Base-by-base conservation (phyloP, 352 stramenopile species). In the Vaucheria bursata region DNA sequence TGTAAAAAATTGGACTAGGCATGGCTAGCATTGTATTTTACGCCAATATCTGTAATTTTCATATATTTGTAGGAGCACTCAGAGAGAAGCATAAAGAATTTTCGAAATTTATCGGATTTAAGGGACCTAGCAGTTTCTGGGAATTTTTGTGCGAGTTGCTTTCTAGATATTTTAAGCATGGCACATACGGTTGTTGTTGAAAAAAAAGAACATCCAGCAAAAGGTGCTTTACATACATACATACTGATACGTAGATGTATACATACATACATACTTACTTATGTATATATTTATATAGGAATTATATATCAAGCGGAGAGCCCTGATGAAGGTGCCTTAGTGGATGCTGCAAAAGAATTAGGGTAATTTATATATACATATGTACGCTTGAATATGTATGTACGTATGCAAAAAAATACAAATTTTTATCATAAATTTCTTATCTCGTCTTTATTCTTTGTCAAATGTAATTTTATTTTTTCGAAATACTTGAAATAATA, bases 141-240 rank as follows among this genome's bases (percentile, higher is more conserved):
- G 2, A 3, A 40, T 2, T 3, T 38, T 5, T 34, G 25, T 38
- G 65, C 32, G 3, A 31, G 8, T 2, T 12, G 3, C 12, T 91
- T 92, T 76, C 75, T 92, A 32, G 79, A 88, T 33, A 85, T 90
- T 0, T 86, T 92, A 83, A 88, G 84, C 70, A 85, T 92, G 31
- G 91, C 88, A 72, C 87, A 98, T 85, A 98, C 95, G 1, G 94
- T 99, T 68, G 96, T 98, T 81, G 92, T 97, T 0, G 95, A 98
- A 85, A 89, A 95, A 36, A 76, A 89, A 0, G n/a, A n/a, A n/a
- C n/a, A n/a, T n/a, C n/a, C n/a, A n/a, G n/a, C n/a, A n/a, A n/a
- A n/a, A n/a, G n/a, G n/a, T n/a, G n/a, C n/a, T n/a, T n/a, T 50
- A 50, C 12, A 50, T 50, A 50, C 39, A 50, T 50, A 50, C 5